These are phyloP conservation scores for Cordyceps farinosa DNA, from an alignment of 2,329 filamentous ascomycete species.

Conservation along the genomic window DNA sequence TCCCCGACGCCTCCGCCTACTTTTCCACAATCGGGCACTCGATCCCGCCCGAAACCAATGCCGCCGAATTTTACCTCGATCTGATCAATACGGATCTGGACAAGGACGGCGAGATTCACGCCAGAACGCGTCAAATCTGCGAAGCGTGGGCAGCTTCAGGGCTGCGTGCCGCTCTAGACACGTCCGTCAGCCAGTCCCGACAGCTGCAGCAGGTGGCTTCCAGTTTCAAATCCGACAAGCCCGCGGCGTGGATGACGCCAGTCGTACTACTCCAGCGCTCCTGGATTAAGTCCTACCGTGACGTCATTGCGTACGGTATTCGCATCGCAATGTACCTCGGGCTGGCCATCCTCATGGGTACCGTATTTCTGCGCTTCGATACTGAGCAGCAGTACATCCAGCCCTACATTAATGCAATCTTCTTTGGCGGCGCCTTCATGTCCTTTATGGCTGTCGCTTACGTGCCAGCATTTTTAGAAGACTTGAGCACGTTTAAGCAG, in stretches of 20 bases:
- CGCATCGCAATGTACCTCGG: slow-evolving; percentile 74
- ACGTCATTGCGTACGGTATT: slow-evolving; percentile 80
- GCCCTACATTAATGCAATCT: slow-evolving; percentile 78
- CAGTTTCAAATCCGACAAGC: slow-evolving; percentile 31
- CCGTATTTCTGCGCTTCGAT: slow-evolving; percentile 73
- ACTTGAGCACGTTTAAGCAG: slow-evolving; percentile 68
- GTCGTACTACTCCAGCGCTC: slow-evolving; percentile 70
- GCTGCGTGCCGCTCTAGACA: neutral
- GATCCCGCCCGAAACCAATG: slow-evolving; percentile 69
- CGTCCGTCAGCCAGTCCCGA: neutral
- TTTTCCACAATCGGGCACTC: slow-evolving; percentile 58
- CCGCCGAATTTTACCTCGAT: slow-evolving; percentile 76
- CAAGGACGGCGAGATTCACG: slow-evolving; percentile 43
- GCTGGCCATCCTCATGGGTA: slow-evolving; percentile 82
- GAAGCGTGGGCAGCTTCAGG: slow-evolving; percentile 25
- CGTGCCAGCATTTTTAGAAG: slow-evolving; percentile 78
- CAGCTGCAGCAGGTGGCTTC: slow-evolving; percentile 23
- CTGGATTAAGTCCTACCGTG: slow-evolving; percentile 80
- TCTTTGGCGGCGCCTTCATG: slow-evolving; percentile 73
- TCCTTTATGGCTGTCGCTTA: slow-evolving; percentile 83
- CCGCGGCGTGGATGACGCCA: slow-evolving; percentile 49
- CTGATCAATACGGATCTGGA: slow-evolving; percentile 75
- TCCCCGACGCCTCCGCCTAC: slow-evolving; percentile 56
- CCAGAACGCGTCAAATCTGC: slow-evolving; percentile 29
- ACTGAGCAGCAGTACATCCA: slow-evolving; percentile 70